phyloP scores from a whole-genome alignment of 2,329 filamentous ascomycete species.

The Colletotrichum agaves region DNA sequence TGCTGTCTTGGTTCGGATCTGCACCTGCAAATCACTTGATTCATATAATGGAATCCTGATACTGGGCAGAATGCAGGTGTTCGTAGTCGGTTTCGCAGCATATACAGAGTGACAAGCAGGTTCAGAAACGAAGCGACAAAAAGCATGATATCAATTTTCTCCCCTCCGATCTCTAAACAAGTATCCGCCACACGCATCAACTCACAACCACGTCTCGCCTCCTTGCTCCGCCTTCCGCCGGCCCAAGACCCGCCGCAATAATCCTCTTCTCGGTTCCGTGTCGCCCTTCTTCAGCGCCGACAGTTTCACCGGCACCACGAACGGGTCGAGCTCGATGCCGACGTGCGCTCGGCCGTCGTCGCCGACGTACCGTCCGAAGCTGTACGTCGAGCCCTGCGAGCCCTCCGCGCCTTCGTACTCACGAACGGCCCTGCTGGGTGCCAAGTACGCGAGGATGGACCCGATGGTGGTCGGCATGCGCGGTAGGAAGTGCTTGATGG shows the following conservation, averaged over 20 bases:
- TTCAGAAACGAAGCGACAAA: too few relatives aligned
- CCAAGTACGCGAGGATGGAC: conserved; percentile 57
- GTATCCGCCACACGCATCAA: too few relatives aligned
- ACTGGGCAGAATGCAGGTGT: too few relatives aligned
- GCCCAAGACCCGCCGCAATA: conserved; percentile 18
- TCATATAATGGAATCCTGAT: too few relatives aligned
- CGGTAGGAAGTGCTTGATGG: conserved; percentile 56
- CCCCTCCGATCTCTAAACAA: too few relatives aligned
- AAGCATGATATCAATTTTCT: too few relatives aligned
- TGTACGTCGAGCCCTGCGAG: conserved; percentile 47
- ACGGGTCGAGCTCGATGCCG: conserved; percentile 62
- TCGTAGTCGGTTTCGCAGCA: too few relatives aligned
- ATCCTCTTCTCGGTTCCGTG: conserved; percentile 11
- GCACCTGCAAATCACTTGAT: too few relatives aligned
- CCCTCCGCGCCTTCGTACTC: conserved; percentile 43
- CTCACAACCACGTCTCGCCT: conserved; percentile 35
- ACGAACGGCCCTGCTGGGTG: conserved; percentile 54
- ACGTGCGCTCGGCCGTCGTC: conserved; percentile 57
- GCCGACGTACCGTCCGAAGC: conserved; percentile 62
- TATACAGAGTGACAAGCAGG: too few relatives aligned
- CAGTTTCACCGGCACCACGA: conserved; percentile 48
- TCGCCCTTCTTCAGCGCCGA: conserved; percentile 23
- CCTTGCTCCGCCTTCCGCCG: not conserved
- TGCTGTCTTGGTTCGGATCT: too few relatives aligned
- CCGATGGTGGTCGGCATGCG: conserved; percentile 63